Percentiles rank a stretch among this genome's conserved stretches.
Evolutionary conservation across 257 asterid genomes (phyloP).

Genomic region (Solanum pennellii): DNA sequence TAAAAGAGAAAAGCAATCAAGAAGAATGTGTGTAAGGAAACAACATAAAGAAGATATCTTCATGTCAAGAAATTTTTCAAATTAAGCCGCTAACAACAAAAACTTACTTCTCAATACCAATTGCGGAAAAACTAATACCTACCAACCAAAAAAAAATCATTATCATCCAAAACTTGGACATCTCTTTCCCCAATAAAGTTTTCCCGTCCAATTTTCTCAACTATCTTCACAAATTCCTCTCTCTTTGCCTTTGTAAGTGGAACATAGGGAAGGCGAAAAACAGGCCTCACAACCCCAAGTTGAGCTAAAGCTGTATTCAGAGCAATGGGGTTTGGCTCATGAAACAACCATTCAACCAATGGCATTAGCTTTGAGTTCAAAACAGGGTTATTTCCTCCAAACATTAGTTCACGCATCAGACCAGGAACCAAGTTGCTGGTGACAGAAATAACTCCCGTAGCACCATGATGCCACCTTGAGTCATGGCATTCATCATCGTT

Average conservation of each 20-base stretch:
- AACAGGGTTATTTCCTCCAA: constrained; percentile 44
- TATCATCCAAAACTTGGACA: constrained; percentile 54
- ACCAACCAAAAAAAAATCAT: constrained; percentile 59
- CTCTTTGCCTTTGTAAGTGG: constrained; percentile 68
- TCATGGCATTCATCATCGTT: constrained; percentile 80
- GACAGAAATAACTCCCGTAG: constrained; percentile 68
- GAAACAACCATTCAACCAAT: constrained; percentile 55
- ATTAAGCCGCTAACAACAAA: neutral
- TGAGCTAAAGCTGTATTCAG: constrained; percentile 82
- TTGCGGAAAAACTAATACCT: constrained; percentile 40
- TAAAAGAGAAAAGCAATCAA: neutral
- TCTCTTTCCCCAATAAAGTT: constrained; percentile 64
- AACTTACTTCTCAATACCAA: neutral
- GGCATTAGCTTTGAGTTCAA: constrained; percentile 52
- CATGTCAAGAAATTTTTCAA: neutral
- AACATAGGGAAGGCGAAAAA: constrained; percentile 67
- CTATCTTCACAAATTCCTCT: constrained; percentile 67
- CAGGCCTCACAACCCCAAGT: constrained; percentile 78
- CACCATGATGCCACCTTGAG: constrained; percentile 73
- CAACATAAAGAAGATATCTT: neutral
- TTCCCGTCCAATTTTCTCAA: constrained; percentile 63
- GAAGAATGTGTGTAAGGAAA: neutral
- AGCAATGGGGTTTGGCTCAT: constrained; percentile 69
- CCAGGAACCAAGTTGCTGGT: constrained; percentile 80
- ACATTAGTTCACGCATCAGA: constrained; percentile 62